Percentiles rank a stretch among this genome's conserved stretches.
These are phyloP conservation scores for Tulasnella sp. DNA, from an alignment of 768 basidiomycete species.

Conservation along the genomic window DNA sequence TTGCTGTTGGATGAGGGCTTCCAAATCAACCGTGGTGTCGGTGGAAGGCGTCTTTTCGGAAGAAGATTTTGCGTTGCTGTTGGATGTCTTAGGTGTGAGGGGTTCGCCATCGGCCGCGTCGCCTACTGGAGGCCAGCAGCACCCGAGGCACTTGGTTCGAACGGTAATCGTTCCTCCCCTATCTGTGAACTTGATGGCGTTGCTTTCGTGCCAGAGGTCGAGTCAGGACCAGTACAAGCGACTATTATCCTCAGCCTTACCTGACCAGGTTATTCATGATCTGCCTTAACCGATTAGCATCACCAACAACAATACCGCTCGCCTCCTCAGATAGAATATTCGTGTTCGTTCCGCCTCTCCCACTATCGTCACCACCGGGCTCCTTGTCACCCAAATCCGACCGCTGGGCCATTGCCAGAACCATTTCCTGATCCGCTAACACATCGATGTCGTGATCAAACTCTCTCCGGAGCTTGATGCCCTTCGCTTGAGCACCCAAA, in stretches of 20 bases:
- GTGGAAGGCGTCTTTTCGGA: neutral
- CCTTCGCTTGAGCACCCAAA: constrained; percentile 40
- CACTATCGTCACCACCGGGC: neutral
- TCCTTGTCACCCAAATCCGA: constrained; percentile 23
- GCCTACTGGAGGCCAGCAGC: neutral
- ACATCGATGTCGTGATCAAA: constrained; percentile 43
- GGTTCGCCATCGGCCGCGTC: neutral
- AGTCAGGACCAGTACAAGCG: no score
- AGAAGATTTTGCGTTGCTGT: no score
- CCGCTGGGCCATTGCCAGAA: constrained; percentile 32
- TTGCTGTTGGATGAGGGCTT: neutral
- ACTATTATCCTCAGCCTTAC: neutral
- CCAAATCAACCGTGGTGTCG: neutral
- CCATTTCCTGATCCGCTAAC: constrained; percentile 33
- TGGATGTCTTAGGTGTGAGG: neutral
- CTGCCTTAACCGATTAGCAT: constrained; percentile 44
- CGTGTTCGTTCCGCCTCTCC: no score
- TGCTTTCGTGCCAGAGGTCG: constrained; percentile 26
- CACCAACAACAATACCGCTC: constrained; percentile 40
- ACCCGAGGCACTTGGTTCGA: constrained; percentile 39
- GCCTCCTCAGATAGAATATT: constrained; percentile 32
- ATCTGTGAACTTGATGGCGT: constrained; percentile 43
- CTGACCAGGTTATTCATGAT: constrained; percentile 30
- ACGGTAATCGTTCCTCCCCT: constrained; percentile 41
- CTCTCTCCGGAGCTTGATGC: constrained; percentile 40